phyloP scores from a whole-genome alignment of 179 eudicot genomes.

The Beta lomatogona region DNA sequence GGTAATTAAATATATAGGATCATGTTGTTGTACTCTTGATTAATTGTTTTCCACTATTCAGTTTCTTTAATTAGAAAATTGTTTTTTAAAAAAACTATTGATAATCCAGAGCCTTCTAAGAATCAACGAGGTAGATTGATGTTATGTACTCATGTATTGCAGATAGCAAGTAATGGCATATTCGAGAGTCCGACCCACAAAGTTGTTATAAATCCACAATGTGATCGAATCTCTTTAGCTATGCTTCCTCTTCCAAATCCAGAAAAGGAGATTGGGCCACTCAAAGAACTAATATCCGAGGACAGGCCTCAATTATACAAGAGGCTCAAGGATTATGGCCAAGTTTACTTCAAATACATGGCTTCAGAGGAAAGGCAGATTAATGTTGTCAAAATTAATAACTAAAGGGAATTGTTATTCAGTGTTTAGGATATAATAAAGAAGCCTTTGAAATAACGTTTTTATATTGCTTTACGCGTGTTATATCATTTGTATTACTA shows the following conservation, averaged over 20 bases:
- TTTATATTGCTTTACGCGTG: no score
- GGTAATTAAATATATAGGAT: slow-evolving; percentile 21
- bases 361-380: slow-evolving; percentile 23
- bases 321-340: slow-evolving; percentile 38
- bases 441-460: no score
- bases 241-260: slow-evolving; percentile 39
- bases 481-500: no score
- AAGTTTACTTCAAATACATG: slow-evolving; percentile 7
- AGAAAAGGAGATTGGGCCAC: slow-evolving; percentile 52
- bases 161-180: slow-evolving; percentile 58
- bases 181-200: slow-evolving; percentile 51
- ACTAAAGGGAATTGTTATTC: background rate
- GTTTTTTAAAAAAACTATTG: no score
- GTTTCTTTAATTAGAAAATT: no score
- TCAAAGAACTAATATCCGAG: slow-evolving; percentile 31
- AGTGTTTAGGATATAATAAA: no score
- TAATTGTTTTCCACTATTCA: no score
- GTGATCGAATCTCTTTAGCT: slow-evolving; percentile 47
- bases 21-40: no score
- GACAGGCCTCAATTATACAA: slow-evolving; percentile 40
- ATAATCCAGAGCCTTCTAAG: no score
- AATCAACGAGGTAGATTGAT: no score
- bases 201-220: slow-evolving; percentile 42
- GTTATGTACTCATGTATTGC: background rate
- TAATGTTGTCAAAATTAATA: slow-evolving; percentile 15